Base-by-base conservation (phyloP, 2,329 filamentous ascomycete genomes). In the Pleochaeta shiraiana region DNA sequence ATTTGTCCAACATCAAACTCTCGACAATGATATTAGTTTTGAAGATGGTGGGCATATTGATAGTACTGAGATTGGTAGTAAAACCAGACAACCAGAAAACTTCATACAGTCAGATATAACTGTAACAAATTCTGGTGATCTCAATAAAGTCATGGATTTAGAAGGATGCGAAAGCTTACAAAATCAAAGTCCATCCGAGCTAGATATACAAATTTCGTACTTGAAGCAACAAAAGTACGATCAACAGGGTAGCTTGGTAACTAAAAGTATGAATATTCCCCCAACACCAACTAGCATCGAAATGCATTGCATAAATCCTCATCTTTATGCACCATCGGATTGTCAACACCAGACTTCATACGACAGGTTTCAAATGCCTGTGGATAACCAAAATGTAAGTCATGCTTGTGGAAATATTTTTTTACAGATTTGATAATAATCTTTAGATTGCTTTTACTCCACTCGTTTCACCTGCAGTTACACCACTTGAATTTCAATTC, bases 271-370 rank as follows among this genome's bases (percentile, higher is more conserved):
- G 66, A 83, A 86, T 63, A 81, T 90, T 7, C 88, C 88, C 5
- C 87, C 87, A 1, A 93, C 88, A 16, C 88, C 88, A 0, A 88
- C 87, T 72, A 92, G 88, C 72, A 79, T 90, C 30, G 87, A 92
- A 71, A 82, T 92, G 75, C 84, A 86, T 68, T 73, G 81, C 77
- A 71, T 82, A 70, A 77, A 69, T 73, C 72, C 66, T 31, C 81
- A 82, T 65, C 84, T 78, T 68, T 90, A 85, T 71, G 77, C 83
- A 45, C 79, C 81, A 64, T 77, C 79, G 64, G 71, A 73, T 65
- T 72, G 76, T 57, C 79, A 83, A 68, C 79, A 83, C 24, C 81
- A 84, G 45, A 77, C 82, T 63, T 78, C 86, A 70, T 85, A 84
- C 69, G 86, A 90, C 66, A 77, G 79, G 63, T 72, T 67, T 64